Evolutionary conservation across 2,329 filamentous ascomycete genomes (phyloP).

Genomic region (Calonectria pauciramosa): DNA sequence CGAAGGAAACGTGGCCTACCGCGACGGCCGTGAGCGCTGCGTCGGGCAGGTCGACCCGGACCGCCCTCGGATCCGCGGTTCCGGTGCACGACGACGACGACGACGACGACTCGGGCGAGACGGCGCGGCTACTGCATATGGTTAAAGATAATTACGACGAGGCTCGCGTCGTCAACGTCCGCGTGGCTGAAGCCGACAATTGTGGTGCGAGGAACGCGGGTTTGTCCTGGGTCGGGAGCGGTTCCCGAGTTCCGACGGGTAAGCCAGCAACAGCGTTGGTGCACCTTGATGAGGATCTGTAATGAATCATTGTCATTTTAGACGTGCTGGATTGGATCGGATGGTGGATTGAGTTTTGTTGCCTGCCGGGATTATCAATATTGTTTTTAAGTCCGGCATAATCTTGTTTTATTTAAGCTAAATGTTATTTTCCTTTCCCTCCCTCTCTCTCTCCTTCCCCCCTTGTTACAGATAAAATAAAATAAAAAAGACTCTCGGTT

Average conservation of each 20-base stretch:
- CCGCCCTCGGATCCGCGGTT: neutral
- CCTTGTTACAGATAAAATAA: neutral
- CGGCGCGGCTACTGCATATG: neutral
- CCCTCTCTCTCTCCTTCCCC: no score
- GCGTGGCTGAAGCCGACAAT: neutral
- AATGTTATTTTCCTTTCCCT: neutral
- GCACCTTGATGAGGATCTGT: neutral
- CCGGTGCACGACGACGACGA: neutral
- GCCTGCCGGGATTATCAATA: neutral
- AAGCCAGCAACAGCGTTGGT: neutral
- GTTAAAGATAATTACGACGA: neutral
- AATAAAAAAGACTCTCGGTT: neutral
- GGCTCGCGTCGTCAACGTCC: no score
- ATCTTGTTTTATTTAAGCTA: neutral
- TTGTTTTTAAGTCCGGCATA: neutral
- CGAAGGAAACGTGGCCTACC: neutral
- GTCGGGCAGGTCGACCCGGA: neutral
- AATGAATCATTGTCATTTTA: neutral
- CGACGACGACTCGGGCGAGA: neutral
- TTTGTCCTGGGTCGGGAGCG: neutral
- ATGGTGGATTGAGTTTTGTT: neutral
- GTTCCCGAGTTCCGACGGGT: neutral
- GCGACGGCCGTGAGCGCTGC: neutral
- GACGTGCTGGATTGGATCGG: no score
- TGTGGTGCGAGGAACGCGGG: neutral